Evolutionary conservation across 768 basidiomycete species (phyloP).

Genomic region (Phanerodontia chrysosporium): DNA sequence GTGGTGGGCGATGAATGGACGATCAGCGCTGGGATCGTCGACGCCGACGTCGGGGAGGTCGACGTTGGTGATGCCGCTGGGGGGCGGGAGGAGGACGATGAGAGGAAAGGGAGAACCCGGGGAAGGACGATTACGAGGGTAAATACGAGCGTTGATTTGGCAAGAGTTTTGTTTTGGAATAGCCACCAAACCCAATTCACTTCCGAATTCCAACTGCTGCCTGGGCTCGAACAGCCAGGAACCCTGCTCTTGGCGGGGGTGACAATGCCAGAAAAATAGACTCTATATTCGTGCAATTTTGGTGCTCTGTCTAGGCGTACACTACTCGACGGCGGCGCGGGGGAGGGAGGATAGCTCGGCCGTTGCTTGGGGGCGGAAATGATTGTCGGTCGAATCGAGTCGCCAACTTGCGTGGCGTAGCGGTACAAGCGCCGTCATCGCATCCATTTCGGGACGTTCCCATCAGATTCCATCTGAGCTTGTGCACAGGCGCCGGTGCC

Average conservation of each 20-base stretch:
- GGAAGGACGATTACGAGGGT: neutral
- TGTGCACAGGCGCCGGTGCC: neutral
- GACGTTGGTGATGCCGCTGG: neutral
- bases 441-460: slow-evolving; percentile 5
- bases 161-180: slow-evolving; percentile 10
- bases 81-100: neutral
- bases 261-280: neutral
- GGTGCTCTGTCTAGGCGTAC: neutral
- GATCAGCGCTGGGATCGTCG: neutral
- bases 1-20: neutral
- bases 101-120: slow-evolving; percentile 8
- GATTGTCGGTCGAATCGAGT: slow-evolving; percentile 5
- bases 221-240: neutral
- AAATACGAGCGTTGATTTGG: slow-evolving; percentile 6
- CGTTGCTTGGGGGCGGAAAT: neutral
- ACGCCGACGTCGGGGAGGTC: neutral
- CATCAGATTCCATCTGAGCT: slow-evolving; percentile 9
- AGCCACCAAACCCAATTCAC: slow-evolving; percentile 8
- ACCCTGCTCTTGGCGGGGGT: neutral
- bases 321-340: neutral
- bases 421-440: neutral
- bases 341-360: neutral
- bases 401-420: slow-evolving; percentile 8
- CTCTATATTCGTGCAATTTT: neutral
- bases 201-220: slow-evolving; percentile 3